Evolutionary conservation across 352 stramenopile species (phyloP), one percentile per base, ranked within the genome.

Genomic region (Phytophthora hibernalis): DNA sequence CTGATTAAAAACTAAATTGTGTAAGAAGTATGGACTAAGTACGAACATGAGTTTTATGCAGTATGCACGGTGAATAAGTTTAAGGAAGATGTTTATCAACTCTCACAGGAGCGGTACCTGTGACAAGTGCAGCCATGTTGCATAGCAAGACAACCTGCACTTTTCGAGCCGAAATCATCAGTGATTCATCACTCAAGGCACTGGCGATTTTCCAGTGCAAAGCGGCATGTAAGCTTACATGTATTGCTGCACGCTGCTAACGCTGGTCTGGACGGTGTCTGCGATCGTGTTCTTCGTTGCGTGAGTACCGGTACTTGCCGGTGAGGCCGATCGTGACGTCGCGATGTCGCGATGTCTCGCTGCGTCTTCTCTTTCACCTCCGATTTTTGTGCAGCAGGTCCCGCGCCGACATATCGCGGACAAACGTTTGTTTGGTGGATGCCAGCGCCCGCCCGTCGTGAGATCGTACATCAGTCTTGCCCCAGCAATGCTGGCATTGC

Each of bases 101-200:
- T 50, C 3, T 50, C 7, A 21, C 11, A 70, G 38, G 54, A 43
- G 9, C 22, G 18, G 47, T 47, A 54, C 42, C 26, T 70, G 65
- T 33, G 60, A 74, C 60, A 50, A 37, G 60, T 61, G 56, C 24
- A 73, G 37, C 65, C 61, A 73, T 69, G 47, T 64, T 56, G 54
- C 65, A 69, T 48, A 61, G 40, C 52, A 28, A 13, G 58, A 24
- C 12, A 63, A 68, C 65, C 44, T 72, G 51, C 52, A 68, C 59
- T 59, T 73, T 65, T 59, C 12, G n/a, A 24, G n/a, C n/a, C 1
- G 12, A 10, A 24, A 45, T 16, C 24, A n/a, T 7, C 26, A 31
- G 26, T 31, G 26, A 31, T 9, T 31, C 26, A 31, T 31, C 44
- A 37, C 2, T 38, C 31, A 11, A 38, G 31, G 31, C 31, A 31